A percentile compares a stretch with the other conserved stretches of the same genome.
Conservation (phyloP, 306 rosid genomes). For the Hippophae gyantsensis region DNA sequence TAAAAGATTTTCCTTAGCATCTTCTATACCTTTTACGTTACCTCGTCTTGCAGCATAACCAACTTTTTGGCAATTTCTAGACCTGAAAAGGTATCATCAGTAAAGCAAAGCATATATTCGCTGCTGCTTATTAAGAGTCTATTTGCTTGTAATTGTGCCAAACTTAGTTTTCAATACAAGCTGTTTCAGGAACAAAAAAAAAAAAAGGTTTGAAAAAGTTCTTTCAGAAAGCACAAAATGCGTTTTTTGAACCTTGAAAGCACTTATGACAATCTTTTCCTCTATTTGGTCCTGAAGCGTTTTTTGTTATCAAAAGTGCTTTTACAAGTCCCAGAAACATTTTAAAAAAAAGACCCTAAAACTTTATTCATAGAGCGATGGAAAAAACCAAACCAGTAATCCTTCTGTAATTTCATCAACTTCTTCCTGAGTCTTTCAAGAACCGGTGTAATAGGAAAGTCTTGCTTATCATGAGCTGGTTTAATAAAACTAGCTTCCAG, state of each 20-base stretch:
- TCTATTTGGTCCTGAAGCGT: too few species aligned
- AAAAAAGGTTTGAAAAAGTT: too few species aligned
- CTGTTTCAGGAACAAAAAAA: too few species aligned
- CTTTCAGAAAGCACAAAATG: too few species aligned
- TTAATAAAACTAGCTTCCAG: constrained; percentile 95
- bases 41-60: constrained; percentile 50
- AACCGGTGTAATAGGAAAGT: constrained; percentile 80
- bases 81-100: constrained; percentile 25
- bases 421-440: constrained; percentile 66
- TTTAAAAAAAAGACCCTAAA: neutral
- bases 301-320: too few species aligned
- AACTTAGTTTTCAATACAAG: neutral
- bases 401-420: constrained; percentile 61
- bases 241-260: too few species aligned
- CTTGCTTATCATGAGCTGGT: constrained; percentile 96
- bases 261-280: too few species aligned
- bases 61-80: constrained; percentile 48
- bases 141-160: neutral
- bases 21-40: constrained; percentile 26
- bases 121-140: neutral
- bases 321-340: too few species aligned
- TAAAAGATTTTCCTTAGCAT: constrained; percentile 5
- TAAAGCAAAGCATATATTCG: too few species aligned
- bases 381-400: constrained; percentile 48
- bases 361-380: neutral